Percentiles rank a stretch among this genome's conserved stretches.
These are phyloP conservation scores for Sindora glabra DNA, from an alignment of 306 rosid species.

Conservation along the genomic window DNA sequence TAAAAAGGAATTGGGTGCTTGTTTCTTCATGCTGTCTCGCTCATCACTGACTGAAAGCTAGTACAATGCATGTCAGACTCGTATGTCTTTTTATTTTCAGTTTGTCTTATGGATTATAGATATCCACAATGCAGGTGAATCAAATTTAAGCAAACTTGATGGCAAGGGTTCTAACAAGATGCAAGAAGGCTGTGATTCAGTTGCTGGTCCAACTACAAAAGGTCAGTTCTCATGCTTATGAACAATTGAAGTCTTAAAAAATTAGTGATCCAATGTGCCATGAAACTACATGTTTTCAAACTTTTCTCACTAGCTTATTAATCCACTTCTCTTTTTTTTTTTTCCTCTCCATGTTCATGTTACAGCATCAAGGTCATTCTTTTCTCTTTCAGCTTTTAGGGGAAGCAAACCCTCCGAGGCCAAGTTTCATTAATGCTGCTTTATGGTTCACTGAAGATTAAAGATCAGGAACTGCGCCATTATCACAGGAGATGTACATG, in stretches of 20 bases:
- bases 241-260: conserved; percentile 1
- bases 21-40: conserved; percentile 1
- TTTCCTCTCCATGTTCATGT: conserved; percentile 26
- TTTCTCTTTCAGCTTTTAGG: conserved; percentile 97
- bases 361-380: conserved; percentile 89
- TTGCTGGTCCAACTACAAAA: conserved; percentile 48
- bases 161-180: conserved; percentile 48
- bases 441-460: background rate
- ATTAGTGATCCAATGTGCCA: background rate
- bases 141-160: conserved; percentile 42
- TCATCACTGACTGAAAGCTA: background rate
- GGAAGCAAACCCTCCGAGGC: conserved; percentile 58
- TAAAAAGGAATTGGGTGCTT: too few species aligned
- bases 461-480: background rate
- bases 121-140: conserved; percentile 31
- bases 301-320: conserved; percentile 1
- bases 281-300: background rate
- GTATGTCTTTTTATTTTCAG: conserved; percentile 3
- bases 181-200: conserved; percentile 45
- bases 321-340: conserved; percentile 8
- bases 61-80: background rate
- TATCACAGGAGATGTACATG: conserved; percentile 15
- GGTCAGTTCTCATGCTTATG: conserved; percentile 43
- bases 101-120: conserved; percentile 7
- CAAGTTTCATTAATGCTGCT: conserved; percentile 29